Evolutionary conservation across 441 rosid species (phyloP), one percentile per base, ranked within the genome.

Genomic region (Erodium texanum): DNA sequence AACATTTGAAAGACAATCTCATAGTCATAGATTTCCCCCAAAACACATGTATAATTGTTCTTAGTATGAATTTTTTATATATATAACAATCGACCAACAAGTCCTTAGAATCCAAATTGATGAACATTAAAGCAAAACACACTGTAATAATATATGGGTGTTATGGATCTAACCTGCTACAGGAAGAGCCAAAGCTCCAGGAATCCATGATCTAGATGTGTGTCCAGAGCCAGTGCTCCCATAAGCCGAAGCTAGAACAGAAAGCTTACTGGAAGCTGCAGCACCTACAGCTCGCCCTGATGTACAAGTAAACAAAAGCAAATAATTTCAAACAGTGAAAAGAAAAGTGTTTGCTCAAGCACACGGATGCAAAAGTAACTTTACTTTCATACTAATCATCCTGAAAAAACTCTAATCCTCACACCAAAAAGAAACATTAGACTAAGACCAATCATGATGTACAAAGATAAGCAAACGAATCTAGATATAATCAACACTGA

Each of bases 231-330:
- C 81, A 72, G 83, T 71, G 72, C 81, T 75, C 50, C 74, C 78
- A 71, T 78, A 84, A 66, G 78, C 79, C 9, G 99, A 81, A 72
- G 85, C 84, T 66, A 89, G 69, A 27, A 77, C 41, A 56, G 89
- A 80, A 19, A 79, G 75, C 82, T 86, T 91, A 63, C 89, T 81
- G 41, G 94, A 86, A 0, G 86, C 84, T 15, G 92, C 98, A 0
- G 96, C 84, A 23, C 84, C 96, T 50, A 79, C 84, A 59, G 89
- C 82, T 75, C 89, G 62, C 73, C 96, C 96, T 77, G 81, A 95
- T 89, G 75, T 74, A 73, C 66, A 72, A 19, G 3, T 3, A 50
- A 50, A 50, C 16, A n/a, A 50, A 50, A 50, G 56, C 56, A 50
- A 16, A 50, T 50, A 19, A 50, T 50, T 15, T 3, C 19, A 50